A percentile compares a stretch with the other conserved stretches of the same genome.
These are phyloP conservation scores for Solanum raphanifolium DNA, from an alignment of 257 asterid genomes.

Conservation along the genomic window DNA sequence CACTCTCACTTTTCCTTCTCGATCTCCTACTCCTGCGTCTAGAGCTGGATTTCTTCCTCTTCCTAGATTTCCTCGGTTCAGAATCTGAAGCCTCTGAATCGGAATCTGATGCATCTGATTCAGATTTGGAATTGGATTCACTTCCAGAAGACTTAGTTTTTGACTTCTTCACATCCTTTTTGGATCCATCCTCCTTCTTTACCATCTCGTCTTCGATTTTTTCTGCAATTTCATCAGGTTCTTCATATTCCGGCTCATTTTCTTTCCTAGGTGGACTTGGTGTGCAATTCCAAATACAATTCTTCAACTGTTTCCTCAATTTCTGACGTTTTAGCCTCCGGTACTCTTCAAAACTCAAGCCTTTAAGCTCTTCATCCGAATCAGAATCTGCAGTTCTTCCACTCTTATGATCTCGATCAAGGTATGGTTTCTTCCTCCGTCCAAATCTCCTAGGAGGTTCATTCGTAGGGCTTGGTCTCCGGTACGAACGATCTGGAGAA, in stretches of 20 bases:
- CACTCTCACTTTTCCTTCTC: slow-evolving; percentile 28
- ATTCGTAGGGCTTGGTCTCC: slow-evolving; percentile 18
- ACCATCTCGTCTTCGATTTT: neutral
- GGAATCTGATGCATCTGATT: slow-evolving; percentile 23
- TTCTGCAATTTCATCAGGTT: slow-evolving; percentile 20
- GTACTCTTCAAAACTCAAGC: slow-evolving; percentile 58
- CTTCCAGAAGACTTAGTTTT: neutral
- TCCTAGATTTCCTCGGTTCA: slow-evolving; percentile 30
- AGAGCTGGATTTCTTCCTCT: slow-evolving; percentile 35
- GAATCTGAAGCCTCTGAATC: slow-evolving; percentile 35
- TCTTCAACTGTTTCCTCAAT: slow-evolving; percentile 45
- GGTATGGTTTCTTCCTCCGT: slow-evolving; percentile 25
- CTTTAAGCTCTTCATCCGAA: slow-evolving; percentile 81
- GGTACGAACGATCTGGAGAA: slow-evolving; percentile 65
- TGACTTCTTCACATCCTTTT: slow-evolving; percentile 7
- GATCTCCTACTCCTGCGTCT: slow-evolving; percentile 32
- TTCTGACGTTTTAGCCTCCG: slow-evolving; percentile 79
- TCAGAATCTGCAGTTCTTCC: slow-evolving; percentile 37
- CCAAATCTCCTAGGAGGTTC: slow-evolving; percentile 20
- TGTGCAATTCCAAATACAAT: slow-evolving; percentile 65
- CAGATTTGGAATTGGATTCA: slow-evolving; percentile 23
- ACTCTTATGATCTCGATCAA: slow-evolving; percentile 55
- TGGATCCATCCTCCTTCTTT: slow-evolving; percentile 8
- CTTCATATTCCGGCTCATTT: slow-evolving; percentile 35
- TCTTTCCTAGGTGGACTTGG: slow-evolving; percentile 93